These are phyloP conservation scores for Russula abietina DNA, from an alignment of 768 basidiomycete genomes.

Conservation along the genomic window DNA sequence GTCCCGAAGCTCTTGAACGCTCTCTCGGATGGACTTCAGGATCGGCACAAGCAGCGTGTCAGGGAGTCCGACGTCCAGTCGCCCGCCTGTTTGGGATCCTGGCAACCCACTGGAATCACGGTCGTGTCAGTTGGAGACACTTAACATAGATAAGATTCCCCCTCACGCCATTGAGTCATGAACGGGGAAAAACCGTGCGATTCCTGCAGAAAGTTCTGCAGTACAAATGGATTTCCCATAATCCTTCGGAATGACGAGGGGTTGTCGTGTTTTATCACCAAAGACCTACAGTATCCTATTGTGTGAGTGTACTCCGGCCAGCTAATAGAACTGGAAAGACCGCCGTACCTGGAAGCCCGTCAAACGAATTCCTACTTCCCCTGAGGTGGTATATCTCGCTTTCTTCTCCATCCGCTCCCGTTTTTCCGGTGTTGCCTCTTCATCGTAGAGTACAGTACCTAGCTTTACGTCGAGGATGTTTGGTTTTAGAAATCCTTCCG, in stretches of 20 bases:
- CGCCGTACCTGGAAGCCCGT: conserved; percentile 83
- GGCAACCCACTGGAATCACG: conserved; percentile 12
- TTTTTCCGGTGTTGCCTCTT: conserved; percentile 63
- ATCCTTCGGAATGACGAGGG: conserved; percentile 59
- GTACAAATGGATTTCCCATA: conserved; percentile 75
- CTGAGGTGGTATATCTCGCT: conserved; percentile 65
- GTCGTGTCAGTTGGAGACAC: conserved; percentile 14
- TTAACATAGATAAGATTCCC: background rate
- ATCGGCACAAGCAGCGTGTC: conserved; percentile 47
- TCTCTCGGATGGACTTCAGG: conserved; percentile 47
- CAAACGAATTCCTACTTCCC: conserved; percentile 69
- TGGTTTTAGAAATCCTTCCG: conserved; percentile 67
- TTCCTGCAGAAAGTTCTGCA: conserved; percentile 66
- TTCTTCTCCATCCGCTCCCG: conserved; percentile 65
- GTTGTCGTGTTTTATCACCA: conserved; percentile 28
- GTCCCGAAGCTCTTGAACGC: conserved; percentile 46
- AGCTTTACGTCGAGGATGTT: conserved; percentile 92
- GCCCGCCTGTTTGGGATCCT: conserved; percentile 10
- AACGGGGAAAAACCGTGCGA: conserved; percentile 73
- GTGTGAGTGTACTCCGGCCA: conserved; percentile 43
- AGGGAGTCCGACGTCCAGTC: conserved; percentile 49
- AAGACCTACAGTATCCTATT: conserved; percentile 50
- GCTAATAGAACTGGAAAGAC: background rate
- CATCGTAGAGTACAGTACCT: conserved; percentile 82
- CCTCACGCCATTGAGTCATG: conserved; percentile 25